These are phyloP conservation scores for Graphiopsis chlorocephala DNA, from an alignment of 2,329 filamentous ascomycete species.

Conservation along the genomic window DNA sequence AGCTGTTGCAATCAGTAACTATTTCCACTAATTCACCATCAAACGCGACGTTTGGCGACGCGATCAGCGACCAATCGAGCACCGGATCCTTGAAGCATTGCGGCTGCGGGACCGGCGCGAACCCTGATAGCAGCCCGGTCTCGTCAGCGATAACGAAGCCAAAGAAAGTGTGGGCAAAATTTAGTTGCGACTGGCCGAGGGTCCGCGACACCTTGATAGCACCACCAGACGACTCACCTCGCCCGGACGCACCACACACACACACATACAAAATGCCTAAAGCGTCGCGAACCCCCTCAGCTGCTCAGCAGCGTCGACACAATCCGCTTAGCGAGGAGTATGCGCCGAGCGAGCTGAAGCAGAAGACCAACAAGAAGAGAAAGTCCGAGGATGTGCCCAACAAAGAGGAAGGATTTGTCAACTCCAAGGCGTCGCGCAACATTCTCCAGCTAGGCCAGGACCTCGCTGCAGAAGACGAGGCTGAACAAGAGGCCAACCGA, in stretches of 20 bases:
- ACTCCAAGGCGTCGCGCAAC: conserved; percentile 81
- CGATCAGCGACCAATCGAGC: neutral
- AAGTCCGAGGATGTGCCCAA: conserved; percentile 57
- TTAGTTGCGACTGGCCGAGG: conserved; percentile 2
- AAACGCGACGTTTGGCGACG: neutral
- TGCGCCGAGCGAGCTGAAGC: conserved; percentile 69
- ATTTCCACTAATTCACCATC: neutral
- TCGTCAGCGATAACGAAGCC: conserved; percentile 1
- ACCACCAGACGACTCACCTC: neutral
- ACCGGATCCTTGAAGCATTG: neutral
- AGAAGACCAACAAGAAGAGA: conserved; percentile 62
- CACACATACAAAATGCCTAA: conserved; percentile 67
- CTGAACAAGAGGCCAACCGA: conserved; percentile 45
- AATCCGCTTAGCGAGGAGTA: conserved; percentile 91
- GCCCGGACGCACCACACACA: neutral
- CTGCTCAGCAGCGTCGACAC: conserved; percentile 62
- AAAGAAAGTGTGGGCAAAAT: conserved; percentile 5
- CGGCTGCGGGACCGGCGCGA: neutral
- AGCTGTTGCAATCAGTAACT: neutral
- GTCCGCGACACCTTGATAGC: neutral
- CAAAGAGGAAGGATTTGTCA: conserved; percentile 67
- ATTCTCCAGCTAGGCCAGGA: conserved; percentile 89
- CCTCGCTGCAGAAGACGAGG: conserved; percentile 75
- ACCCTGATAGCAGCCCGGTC: conserved; percentile 7
- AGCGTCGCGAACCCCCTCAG: conserved; percentile 54